Conservation (phyloP, 2,329 filamentous ascomycete genomes). For the Xylaria sp. region DNA sequence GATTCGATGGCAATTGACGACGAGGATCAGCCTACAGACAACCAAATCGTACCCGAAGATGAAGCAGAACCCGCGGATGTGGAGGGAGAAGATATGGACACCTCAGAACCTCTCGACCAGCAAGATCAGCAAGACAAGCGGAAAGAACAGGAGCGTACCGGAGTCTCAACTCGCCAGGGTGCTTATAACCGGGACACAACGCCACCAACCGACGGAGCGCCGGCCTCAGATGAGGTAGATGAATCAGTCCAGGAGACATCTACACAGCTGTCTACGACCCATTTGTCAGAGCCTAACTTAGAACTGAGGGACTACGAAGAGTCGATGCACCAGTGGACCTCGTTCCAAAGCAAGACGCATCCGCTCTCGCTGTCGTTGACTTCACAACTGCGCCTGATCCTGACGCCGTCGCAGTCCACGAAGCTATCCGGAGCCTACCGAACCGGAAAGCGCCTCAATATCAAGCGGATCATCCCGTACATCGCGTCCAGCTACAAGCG, state of each 20-base stretch:
- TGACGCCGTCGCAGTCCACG: conserved; percentile 90
- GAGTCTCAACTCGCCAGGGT: conserved; percentile 62
- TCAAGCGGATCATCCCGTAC: conserved; percentile 99
- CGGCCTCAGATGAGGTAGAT: conserved; percentile 51
- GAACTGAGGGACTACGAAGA: conserved; percentile 53
- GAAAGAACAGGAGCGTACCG: conserved; percentile 59
- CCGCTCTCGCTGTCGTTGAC: conserved; percentile 86
- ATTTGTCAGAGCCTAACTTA: conserved; percentile 56
- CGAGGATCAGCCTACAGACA: conserved; percentile 56
- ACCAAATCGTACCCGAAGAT: conserved; percentile 57
- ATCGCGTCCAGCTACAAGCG: conserved; percentile 98
- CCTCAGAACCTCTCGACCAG: conserved; percentile 42
- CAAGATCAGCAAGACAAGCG: conserved; percentile 48
- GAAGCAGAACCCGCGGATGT: conserved; percentile 49
- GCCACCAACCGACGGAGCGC: conserved; percentile 38
- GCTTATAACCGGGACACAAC: conserved; percentile 58
- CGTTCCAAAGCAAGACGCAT: conserved; percentile 83
- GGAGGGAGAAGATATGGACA: conserved; percentile 50
- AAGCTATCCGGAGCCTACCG: conserved; percentile 97
- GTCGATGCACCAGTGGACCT: conserved; percentile 77
- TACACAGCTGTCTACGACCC: conserved; percentile 72
- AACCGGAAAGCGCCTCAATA: conserved; percentile 96
- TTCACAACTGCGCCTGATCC: conserved; percentile 92
- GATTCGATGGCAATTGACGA: conserved; percentile 86
- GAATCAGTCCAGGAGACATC: conserved; percentile 55